phyloP scores from a whole-genome alignment of 495 filamentous ascomycete genomes.

The Glonium stellatum region DNA sequence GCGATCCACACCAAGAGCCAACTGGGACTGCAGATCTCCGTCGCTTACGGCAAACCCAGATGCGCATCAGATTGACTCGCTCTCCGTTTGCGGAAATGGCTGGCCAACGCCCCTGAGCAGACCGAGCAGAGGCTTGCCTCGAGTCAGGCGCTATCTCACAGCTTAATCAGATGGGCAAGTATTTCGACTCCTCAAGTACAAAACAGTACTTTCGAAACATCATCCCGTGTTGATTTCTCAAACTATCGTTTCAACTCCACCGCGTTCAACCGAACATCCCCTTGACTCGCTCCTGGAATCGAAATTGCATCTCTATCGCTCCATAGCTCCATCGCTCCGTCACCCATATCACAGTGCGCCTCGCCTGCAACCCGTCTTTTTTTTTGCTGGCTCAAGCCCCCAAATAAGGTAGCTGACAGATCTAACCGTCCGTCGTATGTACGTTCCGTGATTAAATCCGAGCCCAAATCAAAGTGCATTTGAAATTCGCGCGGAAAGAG shows the following conservation, averaged over 20 bases:
- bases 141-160: not conserved
- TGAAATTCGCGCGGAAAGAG: not conserved
- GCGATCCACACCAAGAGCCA: not conserved
- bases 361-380: too few species aligned
- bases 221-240: not conserved
- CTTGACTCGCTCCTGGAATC: not conserved
- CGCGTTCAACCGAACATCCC: not conserved
- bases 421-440: too few species aligned
- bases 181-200: too few species aligned
- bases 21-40: not conserved
- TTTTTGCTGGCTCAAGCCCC: too few species aligned
- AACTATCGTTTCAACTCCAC: not conserved
- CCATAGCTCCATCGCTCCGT: too few species aligned
- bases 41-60: conserved; percentile 4
- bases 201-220: too few species aligned
- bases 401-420: too few species aligned
- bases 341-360: too few species aligned
- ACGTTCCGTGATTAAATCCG: too few species aligned
- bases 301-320: not conserved
- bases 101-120: not conserved
- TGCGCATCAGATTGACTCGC: not conserved
- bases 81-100: not conserved
- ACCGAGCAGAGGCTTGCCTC: not conserved
- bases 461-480: too few species aligned
- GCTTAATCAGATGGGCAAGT: not conserved